Conservation (phyloP, 768 basidiomycete species). For the Suillus subluteus region DNA sequence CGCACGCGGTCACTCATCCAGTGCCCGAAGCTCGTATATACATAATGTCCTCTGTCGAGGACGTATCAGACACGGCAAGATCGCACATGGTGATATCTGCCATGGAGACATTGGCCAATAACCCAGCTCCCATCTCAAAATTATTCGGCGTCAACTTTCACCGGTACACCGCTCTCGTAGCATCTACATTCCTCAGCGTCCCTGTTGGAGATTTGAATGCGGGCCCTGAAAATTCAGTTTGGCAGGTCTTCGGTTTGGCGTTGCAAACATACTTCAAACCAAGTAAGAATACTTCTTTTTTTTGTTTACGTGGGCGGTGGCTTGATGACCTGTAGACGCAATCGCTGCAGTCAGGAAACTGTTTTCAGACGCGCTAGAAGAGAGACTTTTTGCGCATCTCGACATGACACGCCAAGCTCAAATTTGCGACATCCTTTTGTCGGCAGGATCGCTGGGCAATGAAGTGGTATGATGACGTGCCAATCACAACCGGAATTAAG, state of each 20-base stretch:
- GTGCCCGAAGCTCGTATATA: slow-evolving; percentile 49
- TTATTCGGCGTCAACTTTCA: slow-evolving; percentile 44
- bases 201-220: slow-evolving; percentile 49
- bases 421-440: slow-evolving; percentile 60
- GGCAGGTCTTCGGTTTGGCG: slow-evolving; percentile 52
- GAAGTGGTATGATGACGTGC: slow-evolving; percentile 47
- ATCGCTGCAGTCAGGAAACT: slow-evolving; percentile 41
- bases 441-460: slow-evolving; percentile 48
- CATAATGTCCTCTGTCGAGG: slow-evolving; percentile 52
- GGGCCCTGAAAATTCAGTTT: slow-evolving; percentile 40
- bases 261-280: slow-evolving; percentile 49
- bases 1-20: slow-evolving; percentile 70
- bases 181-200: slow-evolving; percentile 58
- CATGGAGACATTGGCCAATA: slow-evolving; percentile 44
- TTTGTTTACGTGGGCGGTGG: not conserved
- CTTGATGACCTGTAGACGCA: slow-evolving; percentile 38
- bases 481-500: not conserved
- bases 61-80: slow-evolving; percentile 46
- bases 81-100: slow-evolving; percentile 62
- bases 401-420: slow-evolving; percentile 55
- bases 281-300: slow-evolving; percentile 39
- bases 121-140: slow-evolving; percentile 28
- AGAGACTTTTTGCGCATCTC: slow-evolving; percentile 60
- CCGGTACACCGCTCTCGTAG: slow-evolving; percentile 33
- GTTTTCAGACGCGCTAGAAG: slow-evolving; percentile 49